Conservation (phyloP, 176 grass and related monocot species). For the Avena insularis region DNA sequence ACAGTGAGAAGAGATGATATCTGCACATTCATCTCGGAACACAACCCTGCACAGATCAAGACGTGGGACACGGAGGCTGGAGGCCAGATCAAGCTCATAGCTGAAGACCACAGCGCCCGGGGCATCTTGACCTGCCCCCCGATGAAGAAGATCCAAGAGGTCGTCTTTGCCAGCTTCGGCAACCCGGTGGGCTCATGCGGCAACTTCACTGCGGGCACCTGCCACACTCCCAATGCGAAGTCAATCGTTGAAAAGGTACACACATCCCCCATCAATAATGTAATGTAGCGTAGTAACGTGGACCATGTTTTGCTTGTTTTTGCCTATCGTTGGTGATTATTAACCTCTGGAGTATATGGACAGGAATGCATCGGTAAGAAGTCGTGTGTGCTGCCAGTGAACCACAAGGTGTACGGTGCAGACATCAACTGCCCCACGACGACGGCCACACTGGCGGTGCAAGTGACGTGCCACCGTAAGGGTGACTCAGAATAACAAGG, state of each 20-base stretch:
- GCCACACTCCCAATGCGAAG: constrained; percentile 60
- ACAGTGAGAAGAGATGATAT: constrained; percentile 87
- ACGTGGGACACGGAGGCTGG: constrained; percentile 55
- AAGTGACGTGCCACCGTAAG: constrained; percentile 62
- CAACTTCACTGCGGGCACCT: constrained; percentile 70
- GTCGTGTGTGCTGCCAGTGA: constrained; percentile 58
- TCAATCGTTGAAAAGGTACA: constrained; percentile 71
- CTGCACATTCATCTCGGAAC: constrained; percentile 67
- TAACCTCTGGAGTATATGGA: constrained; percentile 12
- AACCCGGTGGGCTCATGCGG: constrained; percentile 76
- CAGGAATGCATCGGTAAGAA: constrained; percentile 81
- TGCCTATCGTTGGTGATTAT: neutral
- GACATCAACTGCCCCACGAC: constrained; percentile 68
- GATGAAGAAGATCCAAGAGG: constrained; percentile 65
- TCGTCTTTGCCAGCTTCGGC: constrained; percentile 87
- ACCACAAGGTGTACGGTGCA: constrained; percentile 48
- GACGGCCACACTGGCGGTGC: constrained; percentile 66
- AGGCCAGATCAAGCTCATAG: constrained; percentile 52
- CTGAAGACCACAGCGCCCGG: constrained; percentile 52
- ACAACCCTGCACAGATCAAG: constrained; percentile 63
- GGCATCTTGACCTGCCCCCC: constrained; percentile 66
- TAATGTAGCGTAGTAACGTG: neutral
- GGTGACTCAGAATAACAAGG: constrained; percentile 28
- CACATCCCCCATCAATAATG: neutral
- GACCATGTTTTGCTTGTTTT: constrained; percentile 10